phyloP scores from a whole-genome alignment of 371 early-diverging fungal genomes.

The Sporodiniella umbellata region DNA sequence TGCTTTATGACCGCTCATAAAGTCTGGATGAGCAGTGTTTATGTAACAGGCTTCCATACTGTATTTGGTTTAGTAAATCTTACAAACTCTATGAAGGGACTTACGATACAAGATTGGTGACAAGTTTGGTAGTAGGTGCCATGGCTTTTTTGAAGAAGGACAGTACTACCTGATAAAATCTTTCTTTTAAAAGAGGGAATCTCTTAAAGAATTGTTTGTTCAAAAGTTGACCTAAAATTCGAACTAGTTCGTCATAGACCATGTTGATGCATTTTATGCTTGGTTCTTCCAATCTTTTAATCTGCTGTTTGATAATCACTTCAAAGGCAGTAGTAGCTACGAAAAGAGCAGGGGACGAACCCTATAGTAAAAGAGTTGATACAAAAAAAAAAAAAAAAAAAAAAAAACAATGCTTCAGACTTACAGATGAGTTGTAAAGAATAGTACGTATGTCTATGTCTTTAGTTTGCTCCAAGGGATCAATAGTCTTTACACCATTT shows the following conservation, averaged over 20 bases:
- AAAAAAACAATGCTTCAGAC: slow-evolving; percentile 5
- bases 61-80: slow-evolving; percentile 1
- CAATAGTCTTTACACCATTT: slow-evolving; percentile 89
- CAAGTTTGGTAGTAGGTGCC: slow-evolving; percentile 92
- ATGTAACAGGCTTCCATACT: slow-evolving; percentile 95
- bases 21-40: slow-evolving; percentile 99
- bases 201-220: slow-evolving; percentile 91
- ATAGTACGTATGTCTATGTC: slow-evolving; percentile 98
- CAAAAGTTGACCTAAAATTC: slow-evolving; percentile 88
- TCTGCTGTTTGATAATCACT: slow-evolving; percentile 95
- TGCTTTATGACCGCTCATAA: slow-evolving; percentile 94
- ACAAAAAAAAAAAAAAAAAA: not conserved
- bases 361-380: slow-evolving; percentile 35
- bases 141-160: slow-evolving; percentile 87
- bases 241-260: slow-evolving; percentile 94
- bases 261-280: slow-evolving; percentile 89
- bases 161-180: slow-evolving; percentile 88
- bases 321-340: slow-evolving; percentile 98
- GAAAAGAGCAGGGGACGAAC: slow-evolving; percentile 94
- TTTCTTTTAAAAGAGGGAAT: slow-evolving; percentile 91
- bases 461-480: slow-evolving; percentile 96
- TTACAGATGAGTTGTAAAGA: slow-evolving; percentile 94
- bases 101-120: slow-evolving; percentile 83
- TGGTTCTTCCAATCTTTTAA: slow-evolving; percentile 95
- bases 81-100: too few species aligned